Conservation (phyloP, 176 grass and related monocot genomes). For the Cocos nucifera region DNA sequence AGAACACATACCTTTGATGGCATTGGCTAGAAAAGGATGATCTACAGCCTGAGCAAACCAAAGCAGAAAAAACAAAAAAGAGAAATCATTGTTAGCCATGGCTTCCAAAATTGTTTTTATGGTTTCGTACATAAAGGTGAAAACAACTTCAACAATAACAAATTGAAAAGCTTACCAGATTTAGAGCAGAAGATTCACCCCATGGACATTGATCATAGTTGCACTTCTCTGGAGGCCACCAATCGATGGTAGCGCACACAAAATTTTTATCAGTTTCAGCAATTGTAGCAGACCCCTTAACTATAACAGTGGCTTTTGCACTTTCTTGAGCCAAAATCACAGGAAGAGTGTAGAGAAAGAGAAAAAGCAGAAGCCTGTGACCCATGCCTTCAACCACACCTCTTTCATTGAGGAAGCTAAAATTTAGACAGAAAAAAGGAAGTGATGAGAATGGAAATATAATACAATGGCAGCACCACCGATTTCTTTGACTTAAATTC, state of each 20-base stretch:
- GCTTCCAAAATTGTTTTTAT: too few relatives aligned
- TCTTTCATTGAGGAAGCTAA: too few relatives aligned
- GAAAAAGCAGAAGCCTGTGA: slow-evolving; percentile 19
- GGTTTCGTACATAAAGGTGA: too few relatives aligned
- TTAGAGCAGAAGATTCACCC: slow-evolving; percentile 69
- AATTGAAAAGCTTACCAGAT: slow-evolving; percentile 41
- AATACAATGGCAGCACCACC: too few relatives aligned
- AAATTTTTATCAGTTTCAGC: slow-evolving; percentile 62
- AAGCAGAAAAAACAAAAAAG: background rate
- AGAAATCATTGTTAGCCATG: slow-evolving; percentile 17
- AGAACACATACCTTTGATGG: slow-evolving; percentile 53
- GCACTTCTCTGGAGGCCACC: slow-evolving; percentile 97
- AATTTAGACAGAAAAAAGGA: too few relatives aligned
- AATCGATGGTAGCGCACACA: slow-evolving; percentile 89
- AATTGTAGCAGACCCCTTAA: slow-evolving; percentile 54
- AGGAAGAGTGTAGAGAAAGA: slow-evolving; percentile 35
- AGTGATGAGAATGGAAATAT: too few relatives aligned
- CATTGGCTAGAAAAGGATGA: slow-evolving; percentile 75
- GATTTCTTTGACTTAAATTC: too few relatives aligned
- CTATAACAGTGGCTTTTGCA: slow-evolving; percentile 43
- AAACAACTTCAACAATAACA: too few relatives aligned
- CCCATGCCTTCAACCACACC: slow-evolving; percentile 11
- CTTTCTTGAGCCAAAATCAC: slow-evolving; percentile 41
- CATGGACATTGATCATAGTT: slow-evolving; percentile 92
- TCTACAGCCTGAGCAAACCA: slow-evolving; percentile 41